Conservation (phyloP, 2,329 filamentous ascomycete species). For the Neonectria coccinea region DNA sequence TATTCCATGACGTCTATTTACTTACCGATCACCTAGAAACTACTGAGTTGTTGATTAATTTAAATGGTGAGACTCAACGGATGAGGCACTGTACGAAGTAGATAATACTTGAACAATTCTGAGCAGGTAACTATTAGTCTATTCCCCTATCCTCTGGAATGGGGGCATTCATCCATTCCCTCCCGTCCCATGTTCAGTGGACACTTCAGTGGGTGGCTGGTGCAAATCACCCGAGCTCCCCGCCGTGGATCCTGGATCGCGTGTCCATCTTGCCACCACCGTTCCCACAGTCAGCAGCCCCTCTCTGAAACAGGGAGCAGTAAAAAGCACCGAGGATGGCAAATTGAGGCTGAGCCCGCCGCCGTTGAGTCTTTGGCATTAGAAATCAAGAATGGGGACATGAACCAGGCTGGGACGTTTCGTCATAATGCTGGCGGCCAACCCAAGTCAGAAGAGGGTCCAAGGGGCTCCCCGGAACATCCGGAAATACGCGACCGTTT, state of each 20-base stretch:
- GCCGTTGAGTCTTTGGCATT: neutral
- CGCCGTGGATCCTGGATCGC: slow-evolving; percentile 1
- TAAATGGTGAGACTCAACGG: neutral
- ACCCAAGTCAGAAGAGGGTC: neutral
- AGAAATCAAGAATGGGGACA: slow-evolving; percentile 20
- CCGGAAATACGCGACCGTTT: slow-evolving; percentile 26
- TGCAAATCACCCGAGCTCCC: neutral
- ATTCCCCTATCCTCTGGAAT: neutral
- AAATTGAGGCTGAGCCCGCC: slow-evolving; percentile 26
- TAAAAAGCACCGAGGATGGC: neutral
- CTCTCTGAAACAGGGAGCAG: neutral
- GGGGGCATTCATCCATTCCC: neutral
- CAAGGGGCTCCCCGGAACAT: slow-evolving; percentile 22
- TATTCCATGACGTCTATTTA: neutral
- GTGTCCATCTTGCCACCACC: slow-evolving; percentile 13
- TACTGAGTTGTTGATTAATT: neutral
- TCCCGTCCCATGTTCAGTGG: neutral
- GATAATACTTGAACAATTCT: no score
- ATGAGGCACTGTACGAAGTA: neutral
- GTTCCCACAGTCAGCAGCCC: slow-evolving; percentile 1
- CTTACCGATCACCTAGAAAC: neutral
- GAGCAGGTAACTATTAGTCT: no score
- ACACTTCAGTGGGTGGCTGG: neutral
- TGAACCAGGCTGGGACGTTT: neutral
- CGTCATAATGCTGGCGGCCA: neutral